These are phyloP conservation scores for Volvox africanus DNA, from an alignment of 139 green algal genomes.

Conservation along the genomic window DNA sequence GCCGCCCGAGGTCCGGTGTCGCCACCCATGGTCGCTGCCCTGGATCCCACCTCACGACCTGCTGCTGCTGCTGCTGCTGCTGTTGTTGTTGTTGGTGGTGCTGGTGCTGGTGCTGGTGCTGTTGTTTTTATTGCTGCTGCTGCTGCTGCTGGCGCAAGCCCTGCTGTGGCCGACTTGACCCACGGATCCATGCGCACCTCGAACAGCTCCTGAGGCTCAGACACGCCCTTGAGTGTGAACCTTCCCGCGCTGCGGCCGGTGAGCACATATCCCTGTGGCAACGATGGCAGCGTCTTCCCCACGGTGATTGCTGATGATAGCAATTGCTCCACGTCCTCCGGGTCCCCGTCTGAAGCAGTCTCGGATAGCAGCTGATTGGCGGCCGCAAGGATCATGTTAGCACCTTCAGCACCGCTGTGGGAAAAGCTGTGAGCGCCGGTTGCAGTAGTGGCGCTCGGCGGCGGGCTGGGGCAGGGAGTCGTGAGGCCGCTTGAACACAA, in stretches of 20 bases:
- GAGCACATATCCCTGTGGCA: background rate
- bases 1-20: background rate
- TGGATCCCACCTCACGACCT: background rate
- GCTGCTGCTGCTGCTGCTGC: background rate
- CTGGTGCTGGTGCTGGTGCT: background rate
- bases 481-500: no score
- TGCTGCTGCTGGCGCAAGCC: background rate
- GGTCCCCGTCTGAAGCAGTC: background rate
- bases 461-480: background rate
- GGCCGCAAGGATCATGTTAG: background rate
- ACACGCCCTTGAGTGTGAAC: slow-evolving; percentile 30
- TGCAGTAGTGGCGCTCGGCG: no score
- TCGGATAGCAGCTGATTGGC: background rate
- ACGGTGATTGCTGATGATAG: background rate
- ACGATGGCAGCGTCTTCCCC: background rate
- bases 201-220: slow-evolving; percentile 40
- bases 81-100: background rate
- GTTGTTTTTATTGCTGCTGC: background rate
- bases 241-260: background rate
- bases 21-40: background rate
- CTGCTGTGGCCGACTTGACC: background rate
- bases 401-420: background rate
- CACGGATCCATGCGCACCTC: background rate
- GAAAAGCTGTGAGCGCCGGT: background rate
- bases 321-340: background rate